Evolutionary conservation across 2,329 filamentous ascomycete genomes (phyloP).

Genomic region (Monilinia fructicola): DNA sequence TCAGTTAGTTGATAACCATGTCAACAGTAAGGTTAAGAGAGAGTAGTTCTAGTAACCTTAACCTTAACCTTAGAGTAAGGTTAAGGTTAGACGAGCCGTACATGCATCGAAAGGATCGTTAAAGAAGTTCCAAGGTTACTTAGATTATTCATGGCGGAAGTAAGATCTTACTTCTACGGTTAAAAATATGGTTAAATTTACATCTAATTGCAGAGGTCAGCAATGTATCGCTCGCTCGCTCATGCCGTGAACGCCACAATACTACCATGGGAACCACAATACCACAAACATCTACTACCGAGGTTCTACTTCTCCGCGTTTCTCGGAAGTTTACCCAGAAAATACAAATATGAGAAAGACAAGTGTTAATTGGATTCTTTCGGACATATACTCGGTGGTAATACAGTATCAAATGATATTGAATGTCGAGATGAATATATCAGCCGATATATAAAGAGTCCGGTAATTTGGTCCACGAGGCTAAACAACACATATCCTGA

Average conservation of each 20-base stretch:
- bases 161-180: neutral
- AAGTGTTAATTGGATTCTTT: constrained; percentile 1
- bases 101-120: neutral
- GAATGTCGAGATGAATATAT: constrained; percentile 2
- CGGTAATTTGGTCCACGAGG: constrained; percentile 21
- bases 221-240: neutral
- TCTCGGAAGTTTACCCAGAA: constrained; percentile 9
- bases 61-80: too few relatives aligned
- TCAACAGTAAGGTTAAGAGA: too few relatives aligned
- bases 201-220: neutral
- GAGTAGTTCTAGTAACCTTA: too few relatives aligned
- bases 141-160: neutral
- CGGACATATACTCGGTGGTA: constrained; percentile 24
- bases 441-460: constrained; percentile 19
- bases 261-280: neutral
- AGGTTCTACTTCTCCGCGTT: constrained; percentile 13
- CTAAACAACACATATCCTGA: constrained; percentile 13
- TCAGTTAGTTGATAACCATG: neutral
- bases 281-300: neutral
- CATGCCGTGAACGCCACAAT: constrained; percentile 5
- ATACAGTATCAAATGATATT: constrained; percentile 23
- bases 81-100: neutral
- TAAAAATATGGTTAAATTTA: constrained; percentile 6
- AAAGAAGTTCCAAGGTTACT: too few relatives aligned
- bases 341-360: neutral